Base-by-base conservation (phyloP, 1,284 basidiomycete genomes). In the Hymenochaete sp. region DNA sequence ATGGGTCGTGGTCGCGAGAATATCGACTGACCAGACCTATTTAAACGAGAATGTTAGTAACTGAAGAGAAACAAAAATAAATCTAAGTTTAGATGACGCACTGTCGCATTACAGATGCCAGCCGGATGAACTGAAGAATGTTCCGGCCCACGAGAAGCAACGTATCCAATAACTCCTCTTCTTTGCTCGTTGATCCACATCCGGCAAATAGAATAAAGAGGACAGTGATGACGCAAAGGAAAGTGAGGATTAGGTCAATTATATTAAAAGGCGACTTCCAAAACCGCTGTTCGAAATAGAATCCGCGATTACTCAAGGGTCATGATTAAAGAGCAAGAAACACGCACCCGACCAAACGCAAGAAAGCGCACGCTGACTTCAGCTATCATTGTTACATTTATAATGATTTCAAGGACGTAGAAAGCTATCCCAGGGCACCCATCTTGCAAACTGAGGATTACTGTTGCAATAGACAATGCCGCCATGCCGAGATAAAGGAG, bases 261-360 rank as follows among this genome's bases (percentile, higher is more conserved):
- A 90, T 68, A 62, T 96, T 96, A 66, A 89, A 91, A 11, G 82
- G 78, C 13, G 92, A 93, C 63, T 82, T 84, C 81, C 92, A 95
- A 67, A 96, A 96, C 89, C 93, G 88, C 93, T 96, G 25, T 27
- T 38, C 14, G 13, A 18, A 11, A 7, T 33, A 51, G 42, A 45
- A 38, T 35, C n/a, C 32, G 24, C 16, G 33, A 43, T 42, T 29
- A 29, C 52, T 28, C 27, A 18, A 14, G 32, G 38, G 18, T 31
- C 4, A 47, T 18, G 22, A 16, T 29, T 21, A 38, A 37, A 14
- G 29, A 2, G 18, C 31, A 33, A 14, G 24, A 38, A 31, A 28
- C 16, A 66, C 83, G 56, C 57, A 95, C 93, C 62, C 79, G 75
- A 51, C 92, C 92, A 57, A 95, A 87, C 1, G 93, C 93, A 42